phyloP scores from a whole-genome alignment of 192 early-diverging fungal species.

The Podila clonocystis region DNA sequence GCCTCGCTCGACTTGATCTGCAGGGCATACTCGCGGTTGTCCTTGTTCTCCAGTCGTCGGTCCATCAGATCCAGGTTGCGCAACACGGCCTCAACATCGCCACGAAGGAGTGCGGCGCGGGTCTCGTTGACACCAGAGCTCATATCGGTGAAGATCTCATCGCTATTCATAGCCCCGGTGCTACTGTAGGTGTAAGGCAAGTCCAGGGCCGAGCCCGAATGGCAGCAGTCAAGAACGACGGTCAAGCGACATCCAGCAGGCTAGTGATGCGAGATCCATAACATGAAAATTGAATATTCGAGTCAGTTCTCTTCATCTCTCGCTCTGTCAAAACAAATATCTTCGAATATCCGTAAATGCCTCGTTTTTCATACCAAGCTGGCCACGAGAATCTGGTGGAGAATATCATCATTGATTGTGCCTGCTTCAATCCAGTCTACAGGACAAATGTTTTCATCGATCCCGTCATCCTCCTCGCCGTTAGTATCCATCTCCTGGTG shows the following conservation, averaged over 20 bases:
- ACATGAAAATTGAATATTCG: slow-evolving; percentile 26
- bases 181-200: slow-evolving; percentile 83
- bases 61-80: slow-evolving; percentile 51
- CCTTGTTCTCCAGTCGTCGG: slow-evolving; percentile 40
- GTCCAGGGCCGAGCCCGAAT: slow-evolving; percentile 85
- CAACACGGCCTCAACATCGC: slow-evolving; percentile 52
- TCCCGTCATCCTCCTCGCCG: slow-evolving; percentile 87
- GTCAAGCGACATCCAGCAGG: slow-evolving; percentile 76
- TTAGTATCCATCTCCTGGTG: slow-evolving; percentile 49
- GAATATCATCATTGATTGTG: slow-evolving; percentile 75
- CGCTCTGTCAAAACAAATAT: too few species aligned
- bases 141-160: slow-evolving; percentile 57
- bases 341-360: too few species aligned
- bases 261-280: slow-evolving; percentile 6
- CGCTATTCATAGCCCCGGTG: slow-evolving; percentile 63
- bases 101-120: slow-evolving; percentile 56
- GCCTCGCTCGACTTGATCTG: slow-evolving; percentile 60
- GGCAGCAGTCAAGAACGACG: slow-evolving; percentile 87
- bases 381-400: slow-evolving; percentile 79
- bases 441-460: slow-evolving; percentile 84
- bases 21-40: slow-evolving; percentile 8
- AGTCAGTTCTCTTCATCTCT: too few species aligned
- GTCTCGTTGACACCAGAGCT: slow-evolving; percentile 54
- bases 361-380: too few species aligned
- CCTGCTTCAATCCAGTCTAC: slow-evolving; percentile 60